A percentile compares a stretch with the other conserved stretches of the same genome.
Conservation (phyloP, 176 grass and related monocot species). For the sorghum (Sorghum bicolor) region Sorghum_bicolor_NCBIv3 NC_012870.2:4989001-4989500, state of each 20-base stretch:
- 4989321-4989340: slow-evolving; percentile 80
- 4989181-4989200: background rate
- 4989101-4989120: too few species aligned
- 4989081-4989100: too few species aligned
- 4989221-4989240: background rate
- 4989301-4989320: slow-evolving; percentile 32
- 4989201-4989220: background rate
- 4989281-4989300: slow-evolving; percentile 7
- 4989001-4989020: too few species aligned
- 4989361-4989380: slow-evolving; percentile 74
- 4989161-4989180: too few species aligned
- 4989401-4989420: slow-evolving; percentile 80
- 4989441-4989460: slow-evolving; percentile 83
- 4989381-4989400: slow-evolving; percentile 95
- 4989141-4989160: too few species aligned
- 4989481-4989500: background rate
- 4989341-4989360: slow-evolving; percentile 86
- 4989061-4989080: too few species aligned
- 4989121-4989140: too few species aligned
- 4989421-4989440: slow-evolving; percentile 68
- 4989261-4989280: background rate
- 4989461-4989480: slow-evolving; percentile 92
- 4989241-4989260: background rate
- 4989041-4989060: too few species aligned
- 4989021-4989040: too few species aligned